phyloP scores from a whole-genome alignment of 129 eudicot genomes.

The Chrysanthemum seticuspe region DNA sequence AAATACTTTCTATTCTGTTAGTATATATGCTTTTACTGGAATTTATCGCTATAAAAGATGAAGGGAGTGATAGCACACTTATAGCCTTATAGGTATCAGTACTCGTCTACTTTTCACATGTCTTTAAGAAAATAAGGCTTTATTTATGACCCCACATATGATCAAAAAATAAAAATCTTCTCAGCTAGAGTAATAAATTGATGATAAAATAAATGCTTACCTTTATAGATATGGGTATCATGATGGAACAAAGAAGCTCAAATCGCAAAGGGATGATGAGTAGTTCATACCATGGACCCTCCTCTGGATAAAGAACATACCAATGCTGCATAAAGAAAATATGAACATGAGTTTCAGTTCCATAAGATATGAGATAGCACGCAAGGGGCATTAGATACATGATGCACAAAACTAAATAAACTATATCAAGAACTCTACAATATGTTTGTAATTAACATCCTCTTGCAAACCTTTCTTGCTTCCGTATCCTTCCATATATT shows the following conservation, averaged over 20 bases:
- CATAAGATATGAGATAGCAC: slow-evolving; percentile 9
- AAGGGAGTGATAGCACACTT: slow-evolving; percentile 14
- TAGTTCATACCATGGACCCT: slow-evolving; percentile 94
- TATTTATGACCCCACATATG: slow-evolving; percentile 1
- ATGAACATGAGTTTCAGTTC: slow-evolving; percentile 22
- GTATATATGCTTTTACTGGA: neutral
- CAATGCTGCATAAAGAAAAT: slow-evolving; percentile 69
- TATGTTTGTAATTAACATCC: neutral
- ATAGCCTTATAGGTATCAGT: slow-evolving; percentile 3
- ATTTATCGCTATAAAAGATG: slow-evolving; percentile 7
- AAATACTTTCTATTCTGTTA: neutral
- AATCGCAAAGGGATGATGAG: slow-evolving; percentile 89
- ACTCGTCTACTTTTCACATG: slow-evolving; percentile 10
- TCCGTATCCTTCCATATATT: slow-evolving; percentile 97
- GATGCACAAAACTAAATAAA: slow-evolving; percentile 10
- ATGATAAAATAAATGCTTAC: slow-evolving; percentile 34
- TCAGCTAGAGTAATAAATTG: neutral
- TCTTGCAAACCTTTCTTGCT: slow-evolving; percentile 78
- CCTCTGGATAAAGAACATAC: slow-evolving; percentile 88
- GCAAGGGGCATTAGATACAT: neutral
- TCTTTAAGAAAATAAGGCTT: slow-evolving; percentile 14
- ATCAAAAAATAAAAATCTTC: neutral
- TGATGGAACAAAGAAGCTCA: slow-evolving; percentile 98
- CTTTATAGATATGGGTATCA: slow-evolving; percentile 99
- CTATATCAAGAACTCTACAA: slow-evolving; percentile 2